A percentile compares a stretch with the other conserved stretches of the same genome.
These are phyloP conservation scores for Hypoxylon rubiginosum DNA, from an alignment of 2,329 filamentous ascomycete species.

Conservation along the genomic window DNA sequence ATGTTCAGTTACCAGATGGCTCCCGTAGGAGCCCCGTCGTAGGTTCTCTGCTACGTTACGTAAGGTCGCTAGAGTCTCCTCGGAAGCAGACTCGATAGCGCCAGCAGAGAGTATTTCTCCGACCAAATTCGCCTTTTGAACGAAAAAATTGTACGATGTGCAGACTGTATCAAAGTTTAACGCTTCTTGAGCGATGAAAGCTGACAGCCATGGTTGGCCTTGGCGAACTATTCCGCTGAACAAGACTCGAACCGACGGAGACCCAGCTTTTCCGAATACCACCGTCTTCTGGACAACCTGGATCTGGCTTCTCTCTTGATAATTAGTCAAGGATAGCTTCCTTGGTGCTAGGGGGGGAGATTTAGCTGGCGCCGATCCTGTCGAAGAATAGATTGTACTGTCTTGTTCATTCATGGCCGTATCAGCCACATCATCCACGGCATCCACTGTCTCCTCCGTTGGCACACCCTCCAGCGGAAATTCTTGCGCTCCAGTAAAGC, in stretches of 20 bases:
- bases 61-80: conserved; percentile 34
- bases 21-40: conserved; percentile 38
- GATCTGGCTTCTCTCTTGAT: conserved; percentile 45
- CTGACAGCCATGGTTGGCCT: conserved; percentile 42
- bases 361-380: conserved; percentile 7
- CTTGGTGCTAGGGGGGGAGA: conserved; percentile 18
- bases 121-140: conserved; percentile 31
- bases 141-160: conserved; percentile 44
- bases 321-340: conserved; percentile 44
- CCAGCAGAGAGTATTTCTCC: conserved; percentile 43
- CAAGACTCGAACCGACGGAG: conserved; percentile 41
- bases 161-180: conserved; percentile 46
- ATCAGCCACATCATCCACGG: conserved; percentile 27
- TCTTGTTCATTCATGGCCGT: conserved; percentile 33
- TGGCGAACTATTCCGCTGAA: conserved; percentile 48
- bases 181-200: conserved; percentile 43
- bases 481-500: conserved; percentile 50
- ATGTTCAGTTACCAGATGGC: conserved; percentile 45
- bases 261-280: conserved; percentile 45
- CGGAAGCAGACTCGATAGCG: conserved; percentile 33
- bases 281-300: conserved; percentile 45
- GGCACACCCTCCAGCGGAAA: conserved; percentile 16
- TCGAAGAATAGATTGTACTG: conserved; percentile 33
- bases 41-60: conserved; percentile 45
- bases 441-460: conserved; percentile 19